Evolutionary conservation across 1,284 basidiomycete genomes (phyloP).

Genomic region (Bondarzewia mesenterica): DNA sequence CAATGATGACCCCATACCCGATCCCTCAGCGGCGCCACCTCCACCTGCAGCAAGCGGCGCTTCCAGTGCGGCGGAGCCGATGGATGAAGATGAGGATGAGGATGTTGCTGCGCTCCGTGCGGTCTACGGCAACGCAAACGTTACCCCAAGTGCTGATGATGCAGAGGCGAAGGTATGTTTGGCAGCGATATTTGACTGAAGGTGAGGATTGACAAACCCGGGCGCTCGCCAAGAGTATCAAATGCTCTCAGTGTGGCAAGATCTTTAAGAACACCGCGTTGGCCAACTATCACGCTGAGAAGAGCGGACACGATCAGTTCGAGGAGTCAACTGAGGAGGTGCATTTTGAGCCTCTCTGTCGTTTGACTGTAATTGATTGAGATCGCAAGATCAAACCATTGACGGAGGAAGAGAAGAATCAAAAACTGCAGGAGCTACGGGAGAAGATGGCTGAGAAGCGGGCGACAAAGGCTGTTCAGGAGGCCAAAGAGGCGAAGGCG

Average conservation of each 20-base stretch:
- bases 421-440: slow-evolving; percentile 75
- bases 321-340: slow-evolving; percentile 95
- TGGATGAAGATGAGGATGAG: slow-evolving; percentile 66
- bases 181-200: neutral
- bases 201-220: neutral
- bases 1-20: slow-evolving; percentile 66
- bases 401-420: slow-evolving; percentile 90
- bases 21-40: slow-evolving; percentile 26
- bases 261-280: slow-evolving; percentile 82
- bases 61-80: slow-evolving; percentile 26
- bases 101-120: slow-evolving; percentile 57
- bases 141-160: slow-evolving; percentile 30
- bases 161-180: slow-evolving; percentile 54
- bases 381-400: slow-evolving; percentile 72
- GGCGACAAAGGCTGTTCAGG: slow-evolving; percentile 58
- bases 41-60: slow-evolving; percentile 15
- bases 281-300: slow-evolving; percentile 92
- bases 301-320: slow-evolving; percentile 90
- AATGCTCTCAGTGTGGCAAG: slow-evolving; percentile 78
- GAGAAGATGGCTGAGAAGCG: slow-evolving; percentile 74
- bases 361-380: neutral
- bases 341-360: slow-evolving; percentile 9
- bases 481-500: slow-evolving; percentile 62
- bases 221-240: slow-evolving; percentile 51
- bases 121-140: slow-evolving; percentile 30